Base-by-base conservation (phyloP, 768 basidiomycete species). In the Lactifluus volemus region DNA sequence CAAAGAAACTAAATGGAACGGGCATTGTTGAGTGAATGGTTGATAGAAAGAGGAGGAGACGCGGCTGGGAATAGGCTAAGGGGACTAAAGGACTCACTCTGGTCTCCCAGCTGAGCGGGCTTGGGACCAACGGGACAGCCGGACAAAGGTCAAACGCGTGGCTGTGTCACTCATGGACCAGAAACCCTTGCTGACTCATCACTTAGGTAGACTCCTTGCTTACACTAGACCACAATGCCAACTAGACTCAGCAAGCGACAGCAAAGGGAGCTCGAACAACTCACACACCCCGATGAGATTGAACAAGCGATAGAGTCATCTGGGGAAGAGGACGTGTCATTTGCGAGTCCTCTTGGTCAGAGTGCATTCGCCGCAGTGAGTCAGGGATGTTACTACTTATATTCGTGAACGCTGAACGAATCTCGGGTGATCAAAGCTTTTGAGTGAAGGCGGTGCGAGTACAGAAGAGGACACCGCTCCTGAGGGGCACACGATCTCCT, bases 171-270 rank as follows among this genome's bases (percentile, higher is more conserved):
- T 58, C 61, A 58, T 63, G 61, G 61, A 63, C 61, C 61, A 56
- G 61, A n/a, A n/a, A 63, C 61, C 61, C 61, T 3, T 9, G 48
- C 56, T 58, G 44, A 63, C 47, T 52, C 19, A 59, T 21, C 42
- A 29, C 52, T 59, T 52, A 45, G n/a, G 29, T 48, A 11, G 14
- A 25, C 2, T 11, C 9, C 6, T 41, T 34, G 9, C 8, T 4
- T 34, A 17, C n/a, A 29, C 32, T 30, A 0, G 21, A 2, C 9
- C 25, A 11, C 12, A 19, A 90, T 89, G 88, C 78, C 87, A 59
- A 83, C 87, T 21, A 79, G 88, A 63, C 73, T 87, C 42, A 94
- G 83, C 73, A 95, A 92, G 73, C 80, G 93, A 51, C 92, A 93
- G 71, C 89, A 94, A 68, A 77, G 92, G 49, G 90, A 92, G 68